Percentiles rank a stretch among this genome's conserved stretches.
Evolutionary conservation across 139 green algal genomes (phyloP).

Genomic region (Closterium sp.): DNA sequence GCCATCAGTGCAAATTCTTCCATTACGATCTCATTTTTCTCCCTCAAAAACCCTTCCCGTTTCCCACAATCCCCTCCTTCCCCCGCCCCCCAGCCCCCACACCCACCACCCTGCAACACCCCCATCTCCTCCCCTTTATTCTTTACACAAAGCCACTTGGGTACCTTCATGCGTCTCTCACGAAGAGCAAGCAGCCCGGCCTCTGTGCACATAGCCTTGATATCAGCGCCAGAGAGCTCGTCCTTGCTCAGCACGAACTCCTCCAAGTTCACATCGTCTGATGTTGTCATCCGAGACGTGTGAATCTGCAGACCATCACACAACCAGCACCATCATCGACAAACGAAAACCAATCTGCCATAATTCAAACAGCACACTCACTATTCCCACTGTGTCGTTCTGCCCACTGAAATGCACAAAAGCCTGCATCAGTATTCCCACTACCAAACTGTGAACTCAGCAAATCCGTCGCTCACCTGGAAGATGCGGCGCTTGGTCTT

Average conservation of each 20-base stretch:
- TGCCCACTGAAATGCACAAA: too few species aligned
- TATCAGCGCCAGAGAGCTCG: constrained; percentile 95
- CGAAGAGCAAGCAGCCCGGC: constrained; percentile 94
- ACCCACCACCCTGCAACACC: too few species aligned
- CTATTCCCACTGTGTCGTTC: too few species aligned
- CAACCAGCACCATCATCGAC: not conserved
- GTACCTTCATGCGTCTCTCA: constrained; percentile 90
- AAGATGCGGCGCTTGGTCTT: constrained; percentile 99
- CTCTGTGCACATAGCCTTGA: constrained; percentile 99
- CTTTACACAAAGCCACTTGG: not conserved
- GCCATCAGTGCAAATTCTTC: not conserved
- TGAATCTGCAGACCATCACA: constrained; percentile 54
- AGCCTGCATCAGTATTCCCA: too few species aligned
- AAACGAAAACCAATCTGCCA: not conserved
- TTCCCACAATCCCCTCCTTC: not conserved
- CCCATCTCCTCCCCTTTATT: too few species aligned
- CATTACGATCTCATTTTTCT: too few species aligned
- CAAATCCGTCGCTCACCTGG: constrained; percentile 72
- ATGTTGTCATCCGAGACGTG: constrained; percentile 83
- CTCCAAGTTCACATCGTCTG: constrained; percentile 96
- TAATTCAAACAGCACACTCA: too few species aligned
- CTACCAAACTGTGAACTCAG: too few species aligned
- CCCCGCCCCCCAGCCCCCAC: not conserved
- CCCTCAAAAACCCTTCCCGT: too few species aligned
- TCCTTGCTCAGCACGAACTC: constrained; percentile 92